phyloP scores from a whole-genome alignment of 1,284 basidiomycete genomes.

The Tranzscheliella williamsii region DNA sequence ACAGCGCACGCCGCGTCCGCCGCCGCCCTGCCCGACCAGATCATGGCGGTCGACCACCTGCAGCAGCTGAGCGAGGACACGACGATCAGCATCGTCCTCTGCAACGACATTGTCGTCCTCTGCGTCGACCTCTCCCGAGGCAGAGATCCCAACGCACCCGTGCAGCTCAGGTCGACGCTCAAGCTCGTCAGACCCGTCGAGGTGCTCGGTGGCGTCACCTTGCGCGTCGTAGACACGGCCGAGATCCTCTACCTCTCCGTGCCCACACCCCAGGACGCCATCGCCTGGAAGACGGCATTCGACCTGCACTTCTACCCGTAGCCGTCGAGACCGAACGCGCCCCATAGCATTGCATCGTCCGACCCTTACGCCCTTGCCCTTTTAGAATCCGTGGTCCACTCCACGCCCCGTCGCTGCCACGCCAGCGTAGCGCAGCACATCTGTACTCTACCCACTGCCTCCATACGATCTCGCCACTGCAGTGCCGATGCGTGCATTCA shows the following conservation, averaged over 20 bases:
- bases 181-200: conserved; percentile 30
- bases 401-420: no score
- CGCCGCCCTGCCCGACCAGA: conserved; percentile 42
- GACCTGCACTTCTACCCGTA: conserved; percentile 39
- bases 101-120: conserved; percentile 88
- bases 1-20: conserved; percentile 1
- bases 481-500: no score
- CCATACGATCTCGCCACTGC: no score
- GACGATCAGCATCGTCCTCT: conserved; percentile 67
- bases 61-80: conserved; percentile 63
- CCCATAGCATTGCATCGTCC: no score
- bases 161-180: conserved; percentile 18
- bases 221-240: conserved; percentile 44
- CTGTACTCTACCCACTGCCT: no score
- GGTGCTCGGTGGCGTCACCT: conserved; percentile 24
- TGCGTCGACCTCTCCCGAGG: conserved; percentile 70
- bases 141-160: conserved; percentile 11
- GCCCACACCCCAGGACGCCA: conserved; percentile 23
- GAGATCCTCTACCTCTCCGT: conserved; percentile 47
- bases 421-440: no score
- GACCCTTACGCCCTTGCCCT: no score
- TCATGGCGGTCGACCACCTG: conserved; percentile 84
- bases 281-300: conserved; percentile 44
- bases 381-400: no score
- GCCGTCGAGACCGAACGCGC: no score